These are phyloP conservation scores for Linnemannia elongata DNA, from an alignment of 192 early-diverging fungal genomes.

Conservation along the genomic window DNA sequence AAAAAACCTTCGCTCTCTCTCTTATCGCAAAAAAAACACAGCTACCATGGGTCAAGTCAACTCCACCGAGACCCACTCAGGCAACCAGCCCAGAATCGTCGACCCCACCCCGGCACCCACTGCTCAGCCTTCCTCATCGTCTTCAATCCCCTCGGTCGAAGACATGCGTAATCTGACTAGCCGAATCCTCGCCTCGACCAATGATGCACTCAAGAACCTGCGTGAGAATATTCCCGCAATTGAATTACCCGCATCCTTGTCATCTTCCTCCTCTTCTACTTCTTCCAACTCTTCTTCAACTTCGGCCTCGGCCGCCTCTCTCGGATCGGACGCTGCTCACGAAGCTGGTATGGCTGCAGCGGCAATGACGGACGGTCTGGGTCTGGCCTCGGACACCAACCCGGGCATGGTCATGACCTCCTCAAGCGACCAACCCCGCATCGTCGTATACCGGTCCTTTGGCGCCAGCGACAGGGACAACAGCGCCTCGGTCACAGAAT, in stretches of 20 bases:
- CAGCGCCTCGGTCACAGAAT: constrained; percentile 22
- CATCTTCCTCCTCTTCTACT: constrained; percentile 7
- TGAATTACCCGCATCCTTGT: constrained; percentile 14
- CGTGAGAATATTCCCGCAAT: constrained; percentile 42
- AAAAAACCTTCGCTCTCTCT: too few relatives aligned
- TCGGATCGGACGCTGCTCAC: background rate
- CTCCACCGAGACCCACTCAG: constrained; percentile 25
- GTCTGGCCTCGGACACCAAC: background rate
- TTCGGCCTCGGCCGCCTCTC: background rate
- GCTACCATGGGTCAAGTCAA: constrained; percentile 48
- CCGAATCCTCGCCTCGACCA: constrained; percentile 35
- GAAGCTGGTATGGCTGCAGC: background rate
- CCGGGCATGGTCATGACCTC: background rate
- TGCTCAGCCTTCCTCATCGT: constrained; percentile 5
- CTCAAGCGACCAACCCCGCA: background rate
- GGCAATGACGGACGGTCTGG: background rate
- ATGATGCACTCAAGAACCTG: constrained; percentile 25
- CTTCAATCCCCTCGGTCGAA: constrained; percentile 32
- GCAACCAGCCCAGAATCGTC: background rate
- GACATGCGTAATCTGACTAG: constrained; percentile 42
- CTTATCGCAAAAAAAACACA: background rate
- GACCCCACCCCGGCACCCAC: background rate
- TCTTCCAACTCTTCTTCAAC: background rate
- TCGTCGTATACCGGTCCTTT: constrained; percentile 20
- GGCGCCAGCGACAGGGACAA: background rate